Conservation (phyloP, 139 green algal species). For the Coccomyxa sp. region DNA sequence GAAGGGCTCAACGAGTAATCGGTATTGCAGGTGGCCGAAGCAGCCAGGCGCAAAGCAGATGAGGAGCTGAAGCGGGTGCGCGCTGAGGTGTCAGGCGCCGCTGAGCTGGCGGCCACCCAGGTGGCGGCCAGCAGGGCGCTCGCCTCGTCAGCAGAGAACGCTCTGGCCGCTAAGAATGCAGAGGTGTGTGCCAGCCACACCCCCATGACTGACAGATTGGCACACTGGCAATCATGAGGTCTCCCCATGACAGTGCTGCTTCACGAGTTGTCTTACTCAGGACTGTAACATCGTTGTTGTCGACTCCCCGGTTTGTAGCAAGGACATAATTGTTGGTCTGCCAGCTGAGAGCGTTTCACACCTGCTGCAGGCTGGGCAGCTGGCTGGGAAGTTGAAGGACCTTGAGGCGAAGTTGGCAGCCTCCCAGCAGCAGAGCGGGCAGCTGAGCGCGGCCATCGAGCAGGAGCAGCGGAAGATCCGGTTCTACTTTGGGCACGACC, state of each 20-base stretch:
- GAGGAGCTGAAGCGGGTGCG: neutral
- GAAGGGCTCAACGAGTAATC: neutral
- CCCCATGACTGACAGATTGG: neutral
- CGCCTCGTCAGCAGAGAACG: no score
- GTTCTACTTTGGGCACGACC: neutral
- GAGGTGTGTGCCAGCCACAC: neutral
- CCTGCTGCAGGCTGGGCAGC: conserved; percentile 41
- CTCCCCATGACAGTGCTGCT: neutral
- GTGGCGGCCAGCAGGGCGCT: conserved; percentile 17
- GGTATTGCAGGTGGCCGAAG: conserved; percentile 19
- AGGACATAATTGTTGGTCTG: neutral
- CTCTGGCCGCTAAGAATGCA: no score
- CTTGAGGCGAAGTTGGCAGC: conserved; percentile 44
- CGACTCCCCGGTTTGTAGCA: neutral
- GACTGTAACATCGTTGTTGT: neutral
- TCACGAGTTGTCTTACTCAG: neutral
- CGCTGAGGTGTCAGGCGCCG: neutral
- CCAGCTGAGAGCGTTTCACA: conserved; percentile 18
- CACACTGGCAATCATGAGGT: neutral
- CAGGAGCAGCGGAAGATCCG: neutral
- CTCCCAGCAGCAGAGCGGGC: conserved; percentile 32
- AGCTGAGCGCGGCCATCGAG: conserved; percentile 39
- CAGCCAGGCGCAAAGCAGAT: conserved; percentile 30
- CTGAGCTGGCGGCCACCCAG: conserved; percentile 15
- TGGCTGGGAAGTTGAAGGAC: conserved; percentile 36